Evolutionary conservation across 2,329 filamentous ascomycete genomes (phyloP).

Genomic region (Magnaporthiopsis poae): DNA sequence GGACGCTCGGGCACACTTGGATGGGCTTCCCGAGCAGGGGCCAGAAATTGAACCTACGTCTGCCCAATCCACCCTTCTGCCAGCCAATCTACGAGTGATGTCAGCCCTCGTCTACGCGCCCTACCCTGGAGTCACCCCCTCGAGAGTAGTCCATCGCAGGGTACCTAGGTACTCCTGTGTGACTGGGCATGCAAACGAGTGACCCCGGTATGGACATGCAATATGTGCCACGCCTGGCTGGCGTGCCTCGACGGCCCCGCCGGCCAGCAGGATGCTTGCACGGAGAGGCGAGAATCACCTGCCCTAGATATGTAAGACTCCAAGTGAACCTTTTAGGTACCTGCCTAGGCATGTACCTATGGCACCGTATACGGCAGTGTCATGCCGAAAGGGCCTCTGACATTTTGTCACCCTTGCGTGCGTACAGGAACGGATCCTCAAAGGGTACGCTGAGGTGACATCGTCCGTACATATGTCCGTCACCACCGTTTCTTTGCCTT

Average conservation of each 20-base stretch:
- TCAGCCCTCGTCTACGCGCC: not conserved
- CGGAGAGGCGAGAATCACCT: not conserved
- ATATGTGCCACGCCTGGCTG: not conserved
- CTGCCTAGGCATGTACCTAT: too few species aligned
- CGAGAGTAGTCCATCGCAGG: not conserved
- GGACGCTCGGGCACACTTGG: not conserved
- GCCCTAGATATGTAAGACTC: too few species aligned
- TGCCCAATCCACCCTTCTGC: not conserved
- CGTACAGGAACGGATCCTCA: not conserved
- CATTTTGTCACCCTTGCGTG: not conserved
- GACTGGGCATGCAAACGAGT: too few species aligned
- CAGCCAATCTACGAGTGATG: not conserved
- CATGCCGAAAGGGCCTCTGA: not conserved
- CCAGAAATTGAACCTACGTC: not conserved
- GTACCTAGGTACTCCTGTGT: not conserved
- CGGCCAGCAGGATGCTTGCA: not conserved
- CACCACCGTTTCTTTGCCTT: not conserved
- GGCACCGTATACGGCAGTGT: too few species aligned
- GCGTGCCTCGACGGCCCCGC: not conserved
- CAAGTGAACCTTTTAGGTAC: too few species aligned
- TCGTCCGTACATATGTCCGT: not conserved
- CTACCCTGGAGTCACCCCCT: not conserved
- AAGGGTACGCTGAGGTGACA: not conserved
- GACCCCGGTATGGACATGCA: not conserved
- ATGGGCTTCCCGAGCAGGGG: not conserved